Evolutionary conservation across 2,329 filamentous ascomycete species (phyloP), one percentile per base, ranked within the genome.

Genomic region (Fusarium ambrosium): DNA sequence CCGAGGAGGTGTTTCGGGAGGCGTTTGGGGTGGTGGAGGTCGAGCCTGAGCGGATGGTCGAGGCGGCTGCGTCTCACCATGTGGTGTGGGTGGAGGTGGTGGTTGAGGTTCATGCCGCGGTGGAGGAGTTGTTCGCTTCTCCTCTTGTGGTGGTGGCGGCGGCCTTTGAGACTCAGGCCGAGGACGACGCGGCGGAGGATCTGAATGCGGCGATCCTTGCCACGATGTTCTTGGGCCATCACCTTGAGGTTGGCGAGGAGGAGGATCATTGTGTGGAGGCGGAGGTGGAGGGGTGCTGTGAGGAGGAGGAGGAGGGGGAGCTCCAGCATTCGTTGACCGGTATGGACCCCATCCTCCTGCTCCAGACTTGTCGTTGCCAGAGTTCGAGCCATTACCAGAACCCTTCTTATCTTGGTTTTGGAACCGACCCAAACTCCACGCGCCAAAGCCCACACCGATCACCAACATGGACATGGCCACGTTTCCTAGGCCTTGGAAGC

Each of bases 381-480:
- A 76, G 43, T 71, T 76, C 39, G 77, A 64, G 63, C 79, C 71
- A 61, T 71, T 70, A 24, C 76, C 63, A 66, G 73, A 68, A 45
- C 69, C 61, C 37, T 67, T 70, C 41, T 68, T 71, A 51, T 81
- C 81, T 20, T 80, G 71, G 39, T 71, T 80, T 62, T 86, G 84
- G 9, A 82, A 83, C 34, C 84, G 79, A 14, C 84, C 83, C 66
- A 84, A 74, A 3, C 92, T 90, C 95, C 95, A 98, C 4, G 93
- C 94, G 10, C 90, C 92, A 32, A 97, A 85, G 6, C 92, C 95
- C 29, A 97, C 92, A 7, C 90, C 91, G 16, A 94, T 82, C 29
- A 95, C 87, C 34, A 98, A 85, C 72, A 97, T 83, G 36, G 92
- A 83, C 79, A 97, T 91, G 8, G 93, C 93, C 78, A 92, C 89